Evolutionary conservation across 495 filamentous ascomycete genomes (phyloP), one percentile per base, ranked within the genome.

Genomic region (Daldinia decipiens): DNA sequence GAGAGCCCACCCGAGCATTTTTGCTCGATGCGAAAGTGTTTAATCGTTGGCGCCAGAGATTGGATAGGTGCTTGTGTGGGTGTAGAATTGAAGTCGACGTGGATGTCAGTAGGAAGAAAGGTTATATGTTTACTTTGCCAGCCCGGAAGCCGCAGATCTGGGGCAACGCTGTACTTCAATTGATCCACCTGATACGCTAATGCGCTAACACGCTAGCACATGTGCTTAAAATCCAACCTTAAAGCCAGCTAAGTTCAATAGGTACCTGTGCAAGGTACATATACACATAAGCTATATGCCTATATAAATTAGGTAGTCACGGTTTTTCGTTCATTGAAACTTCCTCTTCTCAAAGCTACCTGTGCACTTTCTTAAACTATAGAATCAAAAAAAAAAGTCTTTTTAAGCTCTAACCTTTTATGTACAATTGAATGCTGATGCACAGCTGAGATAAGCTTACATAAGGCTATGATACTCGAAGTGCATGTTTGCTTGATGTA

Each of bases 1-100:
- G 57, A 84, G 78, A 78, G 83, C 83, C 84, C 86, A 88, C 74
- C 85, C 84, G 73, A 88, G 79, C 86, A 88, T 88, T 27, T 68
- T 68, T 81, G 79, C 51, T 71, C 62, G 27, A 62, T 29, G 51
- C 51, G 27, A 56, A 59, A 29, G 32, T 64, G 61, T 70, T 62
- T 58, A 31, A 26, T 31, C 59, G 17, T 71, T 59, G n/a, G 40
- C 29, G 38, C 52, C 3, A 7, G 11, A 12, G 15, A 63, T 24
- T 59, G 38, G 1, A 17, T 17, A 21, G 43, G 32, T 47, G 21
- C 36, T 40, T 55, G 45, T 54, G 17, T 39, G 36, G 29, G 31
- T 59, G 32, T 15, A 53, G 34, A 26, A 53, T 21, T 53, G 64
- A 54, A 29, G 5, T 56, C 17, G 36, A 29, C 17, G 58, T 52